Base-by-base conservation (phyloP, 768 basidiomycete genomes). In the Boletus pseudopeckii region DNA sequence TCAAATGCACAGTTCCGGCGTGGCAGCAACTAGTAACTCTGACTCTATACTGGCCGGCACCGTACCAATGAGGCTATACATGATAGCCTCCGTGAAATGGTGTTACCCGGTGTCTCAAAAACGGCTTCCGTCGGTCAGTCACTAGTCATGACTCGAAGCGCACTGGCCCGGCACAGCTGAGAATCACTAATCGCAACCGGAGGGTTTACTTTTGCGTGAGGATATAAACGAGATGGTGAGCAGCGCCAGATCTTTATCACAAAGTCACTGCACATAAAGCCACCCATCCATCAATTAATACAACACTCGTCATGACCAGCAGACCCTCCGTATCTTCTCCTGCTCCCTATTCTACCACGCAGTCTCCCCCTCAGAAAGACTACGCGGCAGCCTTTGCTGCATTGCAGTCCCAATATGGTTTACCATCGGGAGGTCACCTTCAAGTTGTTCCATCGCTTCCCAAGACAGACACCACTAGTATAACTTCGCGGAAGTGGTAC, bases 401-500 rank as follows among this genome's bases (percentile, higher is more conserved):
- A n/a, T n/a, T 67, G 22, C 65, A 66, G 32, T 33, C 32, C 9
- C 54, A 48, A 38, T 66, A 67, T 26, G 65, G 65, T 10, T 11
- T 62, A 1, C 30, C 30, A 11, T 9, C 9, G 1, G 65, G 63
- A 11, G 50, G 50, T 14, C 0, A 39, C 6, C 26, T 30, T n/a
- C n/a, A n/a, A n/a, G n/a, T n/a, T 14, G 45, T 50, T 2, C 57
- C 57, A 24, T 4, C 42, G 1, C 46, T 56, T 11, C 50, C 48
- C 1, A 32, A 39, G 37, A n/a, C 33, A 36, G 24, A 43, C 13
- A 5, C 32, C 14, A 39, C 30, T 10, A 39, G n/a, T n/a, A n/a
- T n/a, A n/a, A n/a, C n/a, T n/a, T n/a, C 38, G 18, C 52, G 45
- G 3, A 63, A 60, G 52, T 67, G 65, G 65, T 64, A 62, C 40